Percentiles rank a stretch among this genome's conserved stretches.
phyloP scores from a whole-genome alignment of 805 yeast genomes.

The Barnettozyma siamensis region DNA sequence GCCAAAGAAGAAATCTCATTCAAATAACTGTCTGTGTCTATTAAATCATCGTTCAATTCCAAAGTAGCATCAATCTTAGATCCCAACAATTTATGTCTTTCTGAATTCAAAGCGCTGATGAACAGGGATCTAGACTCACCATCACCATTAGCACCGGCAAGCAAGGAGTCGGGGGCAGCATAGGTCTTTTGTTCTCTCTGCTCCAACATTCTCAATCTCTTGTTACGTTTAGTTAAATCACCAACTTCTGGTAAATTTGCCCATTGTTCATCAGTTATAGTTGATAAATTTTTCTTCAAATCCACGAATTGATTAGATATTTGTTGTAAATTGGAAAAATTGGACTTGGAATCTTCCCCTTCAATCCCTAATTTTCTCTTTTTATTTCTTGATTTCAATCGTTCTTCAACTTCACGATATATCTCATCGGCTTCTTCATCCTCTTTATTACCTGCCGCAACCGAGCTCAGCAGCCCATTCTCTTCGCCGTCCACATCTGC shows the following conservation, averaged over 20 bases:
- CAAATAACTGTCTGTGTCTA: slow-evolving; percentile 30
- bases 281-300: slow-evolving; percentile 54
- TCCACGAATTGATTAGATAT: slow-evolving; percentile 59
- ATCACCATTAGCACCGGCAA: slow-evolving; percentile 32
- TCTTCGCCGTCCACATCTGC: slow-evolving; percentile 26
- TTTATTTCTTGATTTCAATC: slow-evolving; percentile 30
- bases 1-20: slow-evolving; percentile 28
- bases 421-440: slow-evolving; percentile 76
- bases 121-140: slow-evolving; percentile 32
- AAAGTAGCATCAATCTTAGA: slow-evolving; percentile 42
- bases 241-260: slow-evolving; percentile 77
- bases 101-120: slow-evolving; percentile 52
- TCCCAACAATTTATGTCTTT: slow-evolving; percentile 54
- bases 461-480: slow-evolving; percentile 21
- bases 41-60: slow-evolving; percentile 10
- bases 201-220: slow-evolving; percentile 57
- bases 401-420: slow-evolving; percentile 61
- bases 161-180: slow-evolving; percentile 73
- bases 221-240: slow-evolving; percentile 76
- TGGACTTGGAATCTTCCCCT: no score
- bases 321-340: slow-evolving; percentile 13
- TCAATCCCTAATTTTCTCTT: slow-evolving; percentile 16
- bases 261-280: slow-evolving; percentile 73
- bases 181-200: slow-evolving; percentile 65
- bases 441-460: slow-evolving; percentile 38